Percentiles rank a stretch among this genome's conserved stretches.
Conservation (phyloP, 371 early-diverging fungal species). For the Circinella umbellata region DNA sequence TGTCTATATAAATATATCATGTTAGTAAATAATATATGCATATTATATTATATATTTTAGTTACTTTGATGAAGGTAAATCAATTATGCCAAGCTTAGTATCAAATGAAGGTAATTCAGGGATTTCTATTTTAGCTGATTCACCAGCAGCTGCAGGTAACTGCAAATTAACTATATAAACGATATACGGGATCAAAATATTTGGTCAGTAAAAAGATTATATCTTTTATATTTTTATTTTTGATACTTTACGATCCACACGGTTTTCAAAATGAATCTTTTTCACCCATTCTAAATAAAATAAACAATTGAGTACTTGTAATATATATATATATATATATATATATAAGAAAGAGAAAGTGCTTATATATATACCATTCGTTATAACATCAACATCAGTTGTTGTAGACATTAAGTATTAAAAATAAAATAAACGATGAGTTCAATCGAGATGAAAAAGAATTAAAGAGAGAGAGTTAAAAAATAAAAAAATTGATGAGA, state of each 20-base stretch:
- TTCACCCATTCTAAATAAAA: constrained; percentile 39
- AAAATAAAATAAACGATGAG: too few relatives aligned
- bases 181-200: not conserved
- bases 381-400: constrained; percentile 8
- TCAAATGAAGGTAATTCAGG: constrained; percentile 7
- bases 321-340: too few relatives aligned
- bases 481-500: not conserved
- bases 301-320: too few relatives aligned
- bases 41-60: too few relatives aligned
- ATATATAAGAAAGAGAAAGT: not conserved
- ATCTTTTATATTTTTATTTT: too few relatives aligned
- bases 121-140: constrained; percentile 43
- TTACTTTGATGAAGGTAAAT: not conserved
- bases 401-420: constrained; percentile 1
- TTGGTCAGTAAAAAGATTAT: too few relatives aligned
- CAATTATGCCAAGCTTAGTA: constrained; percentile 1
- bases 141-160: constrained; percentile 27
- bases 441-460: not conserved
- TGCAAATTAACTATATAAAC: constrained; percentile 38
- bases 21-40: not conserved
- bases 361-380: constrained; percentile 6
- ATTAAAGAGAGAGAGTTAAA: not conserved
- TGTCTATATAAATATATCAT: too few relatives aligned
- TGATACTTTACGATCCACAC: constrained; percentile 36
- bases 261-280: constrained; percentile 44